Conservation (phyloP, 2,329 filamentous ascomycete species). For the Periconia macrospinosa region DNA sequence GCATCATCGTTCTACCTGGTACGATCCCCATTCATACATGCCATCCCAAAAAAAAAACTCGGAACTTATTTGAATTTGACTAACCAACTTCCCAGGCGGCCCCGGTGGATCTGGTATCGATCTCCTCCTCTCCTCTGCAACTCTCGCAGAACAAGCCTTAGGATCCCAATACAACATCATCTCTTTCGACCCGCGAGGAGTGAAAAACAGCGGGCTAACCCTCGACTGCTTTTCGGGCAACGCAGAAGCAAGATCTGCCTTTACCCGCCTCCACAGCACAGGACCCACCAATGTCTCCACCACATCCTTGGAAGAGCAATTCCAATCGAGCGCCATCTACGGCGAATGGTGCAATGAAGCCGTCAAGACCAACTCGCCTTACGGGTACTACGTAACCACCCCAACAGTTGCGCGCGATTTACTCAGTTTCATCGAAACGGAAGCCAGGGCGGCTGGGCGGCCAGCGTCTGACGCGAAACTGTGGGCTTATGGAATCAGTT, state of each 20-base stretch:
- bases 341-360: slow-evolving; percentile 3
- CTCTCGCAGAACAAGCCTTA: slow-evolving; percentile 3
- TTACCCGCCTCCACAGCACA: neutral
- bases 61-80: too few relatives aligned
- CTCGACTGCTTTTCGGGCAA: slow-evolving; percentile 22
- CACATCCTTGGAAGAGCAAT: neutral
- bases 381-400: slow-evolving; percentile 2
- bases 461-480: slow-evolving; percentile 13
- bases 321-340: neutral
- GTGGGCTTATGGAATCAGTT: slow-evolving; percentile 45
- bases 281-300: neutral
- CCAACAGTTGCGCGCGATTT: slow-evolving; percentile 1
- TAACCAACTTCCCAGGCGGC: slow-evolving; percentile 5
- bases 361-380: neutral
- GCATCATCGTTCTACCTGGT: slow-evolving; percentile 7
- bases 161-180: slow-evolving; percentile 26
- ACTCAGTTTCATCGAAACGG: neutral
- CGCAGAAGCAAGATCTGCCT: neutral
- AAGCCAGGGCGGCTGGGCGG: neutral
- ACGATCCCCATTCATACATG: neutral
- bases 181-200: slow-evolving; percentile 34
- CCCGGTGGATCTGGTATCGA: slow-evolving; percentile 39
- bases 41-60: too few relatives aligned
- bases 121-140: slow-evolving; percentile 13
- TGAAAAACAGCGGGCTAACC: slow-evolving; percentile 17